Conservation (phyloP, 176 grass and related monocot genomes). For the Pharus latifolius region DNA sequence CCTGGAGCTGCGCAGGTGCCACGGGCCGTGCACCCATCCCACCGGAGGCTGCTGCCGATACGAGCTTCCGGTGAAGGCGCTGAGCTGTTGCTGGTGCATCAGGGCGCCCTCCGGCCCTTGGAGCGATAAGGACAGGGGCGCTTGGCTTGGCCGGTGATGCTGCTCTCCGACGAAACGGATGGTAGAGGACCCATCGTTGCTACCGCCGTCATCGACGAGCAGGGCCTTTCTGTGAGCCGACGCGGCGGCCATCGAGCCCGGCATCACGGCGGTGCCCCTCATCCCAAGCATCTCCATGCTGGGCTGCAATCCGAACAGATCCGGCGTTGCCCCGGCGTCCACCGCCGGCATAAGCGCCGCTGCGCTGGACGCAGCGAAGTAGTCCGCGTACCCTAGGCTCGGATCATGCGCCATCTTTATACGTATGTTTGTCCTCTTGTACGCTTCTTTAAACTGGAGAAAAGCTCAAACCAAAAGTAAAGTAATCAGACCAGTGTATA, state of each 20-base stretch:
- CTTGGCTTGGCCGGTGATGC: not conserved
- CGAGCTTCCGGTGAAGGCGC: not conserved
- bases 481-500: not conserved
- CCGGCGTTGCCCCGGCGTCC: slow-evolving; percentile 22
- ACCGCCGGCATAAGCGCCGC: slow-evolving; percentile 36
- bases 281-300: slow-evolving; percentile 46
- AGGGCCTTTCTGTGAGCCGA: slow-evolving; percentile 14
- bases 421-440: not conserved
- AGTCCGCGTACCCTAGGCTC: slow-evolving; percentile 51
- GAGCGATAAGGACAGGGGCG: slow-evolving; percentile 26
- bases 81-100: slow-evolving; percentile 5
- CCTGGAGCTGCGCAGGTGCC: slow-evolving; percentile 39
- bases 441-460: not conserved
- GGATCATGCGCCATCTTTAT: slow-evolving; percentile 58
- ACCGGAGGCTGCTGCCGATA: not conserved
- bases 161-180: slow-evolving; percentile 12
- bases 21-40: slow-evolving; percentile 13
- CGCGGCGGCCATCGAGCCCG: not conserved
- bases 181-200: slow-evolving; percentile 3
- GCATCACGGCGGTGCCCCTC: slow-evolving; percentile 5
- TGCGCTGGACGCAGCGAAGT: slow-evolving; percentile 21
- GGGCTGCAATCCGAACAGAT: slow-evolving; percentile 34
- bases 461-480: not conserved
- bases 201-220: not conserved
- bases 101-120: slow-evolving; percentile 28